Evolutionary conservation across 306 rosid species (phyloP).

Genomic region (Psophocarpus tetragonolobus): DNA sequence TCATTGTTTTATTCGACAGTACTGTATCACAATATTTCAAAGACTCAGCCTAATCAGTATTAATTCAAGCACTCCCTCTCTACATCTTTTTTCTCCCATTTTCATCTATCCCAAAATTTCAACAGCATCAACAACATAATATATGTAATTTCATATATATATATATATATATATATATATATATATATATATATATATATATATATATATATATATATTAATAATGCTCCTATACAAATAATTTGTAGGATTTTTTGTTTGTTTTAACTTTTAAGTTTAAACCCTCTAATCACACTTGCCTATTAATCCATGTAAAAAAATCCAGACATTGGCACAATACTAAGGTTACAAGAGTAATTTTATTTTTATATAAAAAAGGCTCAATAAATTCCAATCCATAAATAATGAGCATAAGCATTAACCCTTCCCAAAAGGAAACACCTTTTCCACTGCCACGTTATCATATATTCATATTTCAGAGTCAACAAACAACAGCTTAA

Average conservation of each 20-base stretch:
- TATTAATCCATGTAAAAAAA: neutral
- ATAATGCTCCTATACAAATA: neutral
- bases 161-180: neutral
- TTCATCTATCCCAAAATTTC: neutral
- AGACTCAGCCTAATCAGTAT: neutral
- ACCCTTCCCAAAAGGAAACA: neutral
- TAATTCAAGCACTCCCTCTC: neutral
- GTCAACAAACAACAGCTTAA: constrained; percentile 6
- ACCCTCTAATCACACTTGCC: neutral
- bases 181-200: neutral
- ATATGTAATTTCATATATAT: neutral
- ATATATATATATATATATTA: neutral
- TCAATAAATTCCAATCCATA: neutral
- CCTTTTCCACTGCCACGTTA: neutral
- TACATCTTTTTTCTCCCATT: neutral
- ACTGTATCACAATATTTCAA: neutral
- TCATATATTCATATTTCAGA: neutral
- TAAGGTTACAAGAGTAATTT: neutral
- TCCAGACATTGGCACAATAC: neutral
- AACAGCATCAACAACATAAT: neutral
- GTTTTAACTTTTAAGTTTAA: neutral
- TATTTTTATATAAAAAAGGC: neutral
- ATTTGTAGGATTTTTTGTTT: neutral
- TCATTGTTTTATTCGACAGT: neutral
- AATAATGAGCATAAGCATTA: neutral